Base-by-base conservation (phyloP, 139 green algal species). In the Tetradesmus lagerheimii region DNA sequence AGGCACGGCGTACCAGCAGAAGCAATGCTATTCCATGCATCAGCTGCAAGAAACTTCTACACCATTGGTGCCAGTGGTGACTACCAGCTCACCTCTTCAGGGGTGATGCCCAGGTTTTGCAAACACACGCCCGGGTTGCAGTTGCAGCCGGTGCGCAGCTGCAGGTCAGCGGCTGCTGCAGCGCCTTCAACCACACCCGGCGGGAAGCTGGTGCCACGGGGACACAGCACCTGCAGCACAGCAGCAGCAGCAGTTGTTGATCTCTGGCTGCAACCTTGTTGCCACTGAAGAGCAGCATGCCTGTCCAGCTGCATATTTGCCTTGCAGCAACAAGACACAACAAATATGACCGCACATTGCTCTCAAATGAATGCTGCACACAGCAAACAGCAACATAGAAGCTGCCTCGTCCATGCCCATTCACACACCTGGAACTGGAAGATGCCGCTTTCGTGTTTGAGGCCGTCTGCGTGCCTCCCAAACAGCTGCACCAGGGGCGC, bases 81-180 rank as follows among this genome's bases (percentile, higher is more conserved):
- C n/a, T n/a, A n/a, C n/a, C 6, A 6, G 34, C 71, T 39, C 71
- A 80, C 71, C 71, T 83, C 76, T 18, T 83, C 76, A 4, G 76
- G 66, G 66, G 66, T 77, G 6, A 77, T 34, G 66, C 66, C 66
- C 66, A 77, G 66, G 66, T 86, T 67, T 27, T 25, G 34, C 71
- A 92, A 91, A 76, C 88, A 92, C 1, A 80, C 84, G 0, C 92
- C 92, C 12, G 92, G 92, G 86, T 93, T 93, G 89, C 92, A 94
- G 77, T 90, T 78, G 81, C 85, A 92, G 31, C 80, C 76, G 3
- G 31, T 83, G 76, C 76, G 76, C 76, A 83, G 37, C 35, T 83
- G 76, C 35, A 83, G 76, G 15, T 35, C 76, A 57, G 76, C 76
- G 5, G n/a, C 34, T 20, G 76, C 37, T 16, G 76, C 76, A 14